Percentiles rank a stretch among this genome's conserved stretches.
These are phyloP conservation scores for Debaryomyces udenii DNA, from an alignment of 1,139 yeast genomes.

Conservation along the genomic window DNA sequence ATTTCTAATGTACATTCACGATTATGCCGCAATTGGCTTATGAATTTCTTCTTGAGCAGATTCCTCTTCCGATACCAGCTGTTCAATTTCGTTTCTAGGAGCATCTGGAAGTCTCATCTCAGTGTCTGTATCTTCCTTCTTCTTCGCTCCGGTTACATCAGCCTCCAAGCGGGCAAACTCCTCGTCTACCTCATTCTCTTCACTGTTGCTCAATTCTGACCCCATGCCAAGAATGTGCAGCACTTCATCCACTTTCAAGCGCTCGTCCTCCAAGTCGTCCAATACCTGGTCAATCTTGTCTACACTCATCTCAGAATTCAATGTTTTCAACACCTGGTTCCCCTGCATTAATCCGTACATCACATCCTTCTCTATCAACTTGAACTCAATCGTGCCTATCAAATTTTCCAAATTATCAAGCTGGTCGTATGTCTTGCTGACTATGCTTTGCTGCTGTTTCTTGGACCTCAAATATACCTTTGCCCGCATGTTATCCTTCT, in stretches of 20 bases:
- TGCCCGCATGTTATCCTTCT: slow-evolving; percentile 62
- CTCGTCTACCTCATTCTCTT: slow-evolving; percentile 68
- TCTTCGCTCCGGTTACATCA: slow-evolving; percentile 34
- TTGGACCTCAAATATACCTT: slow-evolving; percentile 72
- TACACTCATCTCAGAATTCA: slow-evolving; percentile 76
- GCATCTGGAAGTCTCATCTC: slow-evolving; percentile 22
- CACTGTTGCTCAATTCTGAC: slow-evolving; percentile 50
- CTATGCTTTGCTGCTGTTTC: slow-evolving; percentile 75
- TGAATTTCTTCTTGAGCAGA: slow-evolving; percentile 14
- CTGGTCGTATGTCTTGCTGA: slow-evolving; percentile 74
- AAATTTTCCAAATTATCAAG: slow-evolving; percentile 74
- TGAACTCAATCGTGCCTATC: slow-evolving; percentile 81
- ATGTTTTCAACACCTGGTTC: slow-evolving; percentile 67
- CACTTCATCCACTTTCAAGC: slow-evolving; percentile 72
- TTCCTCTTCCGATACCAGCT: slow-evolving; percentile 24
- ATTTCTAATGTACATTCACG: slow-evolving; percentile 12
- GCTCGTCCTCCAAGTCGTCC: slow-evolving; percentile 85
- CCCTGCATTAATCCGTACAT: slow-evolving; percentile 80
- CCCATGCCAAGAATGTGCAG: slow-evolving; percentile 50
- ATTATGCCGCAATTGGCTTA: slow-evolving; percentile 20
- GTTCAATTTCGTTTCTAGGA: slow-evolving; percentile 18
- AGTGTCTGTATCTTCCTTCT: slow-evolving; percentile 16
- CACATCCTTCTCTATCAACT: slow-evolving; percentile 84
- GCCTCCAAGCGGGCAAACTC: slow-evolving; percentile 57
- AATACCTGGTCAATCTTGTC: slow-evolving; percentile 80